phyloP scores from a whole-genome alignment of 2,329 filamentous ascomycete species.

The Arthroderma sp. region DNA sequence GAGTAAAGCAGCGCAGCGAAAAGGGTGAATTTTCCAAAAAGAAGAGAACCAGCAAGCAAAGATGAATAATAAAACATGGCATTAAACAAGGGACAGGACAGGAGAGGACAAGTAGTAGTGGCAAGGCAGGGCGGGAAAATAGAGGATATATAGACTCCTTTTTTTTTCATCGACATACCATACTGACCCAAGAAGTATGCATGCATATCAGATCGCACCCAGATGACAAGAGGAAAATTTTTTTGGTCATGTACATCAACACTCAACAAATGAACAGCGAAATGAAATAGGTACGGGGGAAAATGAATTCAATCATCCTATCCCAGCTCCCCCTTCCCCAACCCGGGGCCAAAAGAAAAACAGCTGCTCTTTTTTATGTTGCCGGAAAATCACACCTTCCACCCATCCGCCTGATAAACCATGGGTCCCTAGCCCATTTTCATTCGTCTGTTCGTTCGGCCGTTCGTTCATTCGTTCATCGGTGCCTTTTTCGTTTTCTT shows the following conservation, averaged over 20 bases:
- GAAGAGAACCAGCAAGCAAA: background rate
- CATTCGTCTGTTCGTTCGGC: background rate
- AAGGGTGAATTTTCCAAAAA: no score
- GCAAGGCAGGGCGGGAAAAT: background rate
- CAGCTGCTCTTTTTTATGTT: background rate
- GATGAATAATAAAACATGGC: background rate
- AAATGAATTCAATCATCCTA: background rate
- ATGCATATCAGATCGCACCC: background rate
- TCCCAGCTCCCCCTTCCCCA: background rate
- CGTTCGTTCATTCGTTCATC: background rate
- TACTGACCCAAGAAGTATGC: background rate
- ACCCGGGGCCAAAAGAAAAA: background rate
- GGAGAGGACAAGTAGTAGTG: no score
- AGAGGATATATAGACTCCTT: no score
- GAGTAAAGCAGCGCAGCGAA: no score
- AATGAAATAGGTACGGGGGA: no score
- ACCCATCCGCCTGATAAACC: background rate
- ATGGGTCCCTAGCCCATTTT: background rate
- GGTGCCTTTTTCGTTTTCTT: background rate
- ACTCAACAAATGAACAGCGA: background rate
- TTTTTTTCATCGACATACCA: background rate
- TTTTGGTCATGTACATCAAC: background rate
- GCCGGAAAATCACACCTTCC: background rate
- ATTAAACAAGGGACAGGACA: background rate
- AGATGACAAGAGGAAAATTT: background rate